A percentile compares a stretch with the other conserved stretches of the same genome.
Conservation (phyloP, 768 basidiomycete species). For the Zangia roseola region DNA sequence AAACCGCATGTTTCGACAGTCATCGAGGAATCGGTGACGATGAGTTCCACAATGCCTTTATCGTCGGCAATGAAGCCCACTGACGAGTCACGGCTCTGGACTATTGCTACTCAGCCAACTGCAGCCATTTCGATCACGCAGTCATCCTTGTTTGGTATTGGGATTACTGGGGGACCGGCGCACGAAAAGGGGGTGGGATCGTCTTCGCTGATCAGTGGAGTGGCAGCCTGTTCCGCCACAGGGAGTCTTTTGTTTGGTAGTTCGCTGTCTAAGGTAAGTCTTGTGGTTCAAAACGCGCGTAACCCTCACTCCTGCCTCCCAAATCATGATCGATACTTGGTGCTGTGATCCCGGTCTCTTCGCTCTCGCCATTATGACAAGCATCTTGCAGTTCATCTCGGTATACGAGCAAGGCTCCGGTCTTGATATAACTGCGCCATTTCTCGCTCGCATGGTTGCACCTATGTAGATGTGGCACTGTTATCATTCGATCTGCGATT, state of each 20-base stretch:
- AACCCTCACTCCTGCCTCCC: slow-evolving; percentile 4
- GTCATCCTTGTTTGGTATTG: slow-evolving; percentile 26
- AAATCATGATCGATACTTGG: background rate
- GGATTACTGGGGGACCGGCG: slow-evolving; percentile 1
- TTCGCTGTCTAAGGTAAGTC: slow-evolving; percentile 12
- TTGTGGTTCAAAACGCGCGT: slow-evolving; percentile 6
- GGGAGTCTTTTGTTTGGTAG: slow-evolving; percentile 49
- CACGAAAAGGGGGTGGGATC: background rate
- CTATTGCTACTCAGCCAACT: slow-evolving; percentile 1
- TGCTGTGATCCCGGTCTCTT: background rate
- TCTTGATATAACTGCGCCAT: background rate
- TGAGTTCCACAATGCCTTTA: slow-evolving; percentile 10
- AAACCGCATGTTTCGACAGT: background rate
- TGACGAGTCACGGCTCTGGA: slow-evolving; percentile 23
- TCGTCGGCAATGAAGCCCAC: background rate
- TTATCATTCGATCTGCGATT: slow-evolving; percentile 6
- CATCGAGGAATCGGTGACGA: slow-evolving; percentile 4
- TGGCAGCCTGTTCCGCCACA: slow-evolving; percentile 24
- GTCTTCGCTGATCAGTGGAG: background rate
- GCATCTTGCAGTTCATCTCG: background rate
- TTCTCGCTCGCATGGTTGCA: background rate
- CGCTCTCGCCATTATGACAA: background rate
- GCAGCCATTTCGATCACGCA: slow-evolving; percentile 13
- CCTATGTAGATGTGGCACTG: slow-evolving; percentile 11
- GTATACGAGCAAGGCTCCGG: background rate